phyloP scores from a whole-genome alignment of 306 rosid species.

The Lathyrus aphaca region DNA sequence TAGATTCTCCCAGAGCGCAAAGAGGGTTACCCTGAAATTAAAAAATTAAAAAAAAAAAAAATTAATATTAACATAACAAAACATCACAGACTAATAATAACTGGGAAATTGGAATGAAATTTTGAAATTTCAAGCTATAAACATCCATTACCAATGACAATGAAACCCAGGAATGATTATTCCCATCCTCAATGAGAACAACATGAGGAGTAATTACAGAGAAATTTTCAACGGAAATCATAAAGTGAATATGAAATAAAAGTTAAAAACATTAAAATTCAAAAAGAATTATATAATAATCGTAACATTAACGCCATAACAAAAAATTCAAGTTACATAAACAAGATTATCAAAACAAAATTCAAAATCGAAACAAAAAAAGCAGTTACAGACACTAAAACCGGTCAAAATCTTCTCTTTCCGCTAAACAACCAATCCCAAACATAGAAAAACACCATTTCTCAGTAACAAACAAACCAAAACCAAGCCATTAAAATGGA shows the following conservation, averaged over 20 bases:
- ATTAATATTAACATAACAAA: not conserved
- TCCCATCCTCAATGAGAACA: constrained; percentile 33
- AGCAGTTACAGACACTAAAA: constrained; percentile 38
- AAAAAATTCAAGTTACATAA: constrained; percentile 16
- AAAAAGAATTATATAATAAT: not conserved
- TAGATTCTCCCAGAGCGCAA: constrained; percentile 68
- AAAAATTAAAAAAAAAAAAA: not conserved
- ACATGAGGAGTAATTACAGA: constrained; percentile 33
- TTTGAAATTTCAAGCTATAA: constrained; percentile 12
- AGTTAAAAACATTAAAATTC: not conserved
- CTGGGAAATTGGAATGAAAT: not conserved
- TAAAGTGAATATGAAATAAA: constrained; percentile 14
- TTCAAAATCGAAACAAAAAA: not conserved
- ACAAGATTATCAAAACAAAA: constrained; percentile 16
- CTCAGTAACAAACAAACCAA: constrained; percentile 42
- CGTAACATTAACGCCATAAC: constrained; percentile 1
- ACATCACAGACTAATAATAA: not conserved
- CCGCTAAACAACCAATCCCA: constrained; percentile 24
- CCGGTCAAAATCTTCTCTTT: constrained; percentile 1
- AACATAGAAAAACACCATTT: constrained; percentile 22
- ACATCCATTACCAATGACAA: constrained; percentile 41
- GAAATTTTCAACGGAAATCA: constrained; percentile 28
- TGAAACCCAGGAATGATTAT: constrained; percentile 35
- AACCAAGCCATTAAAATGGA: constrained; percentile 11
- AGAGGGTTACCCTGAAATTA: constrained; percentile 58